Conservation (phyloP, 805 yeast genomes). For the Candida pini region DNA sequence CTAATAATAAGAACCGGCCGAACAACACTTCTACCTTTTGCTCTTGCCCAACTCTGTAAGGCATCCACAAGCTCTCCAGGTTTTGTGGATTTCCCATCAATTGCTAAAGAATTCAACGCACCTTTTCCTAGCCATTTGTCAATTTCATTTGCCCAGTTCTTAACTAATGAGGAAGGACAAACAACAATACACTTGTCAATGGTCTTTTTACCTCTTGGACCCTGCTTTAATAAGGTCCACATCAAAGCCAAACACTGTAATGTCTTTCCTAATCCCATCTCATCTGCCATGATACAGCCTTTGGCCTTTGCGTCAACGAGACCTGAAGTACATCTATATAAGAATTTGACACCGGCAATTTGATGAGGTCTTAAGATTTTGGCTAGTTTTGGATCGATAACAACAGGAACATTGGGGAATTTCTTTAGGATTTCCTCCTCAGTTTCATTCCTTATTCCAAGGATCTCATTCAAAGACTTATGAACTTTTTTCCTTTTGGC, state of each 20-base stretch:
- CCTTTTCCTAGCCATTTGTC: constrained; percentile 94
- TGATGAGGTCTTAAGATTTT: constrained; percentile 93
- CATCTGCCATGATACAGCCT: constrained; percentile 98
- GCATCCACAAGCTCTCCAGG: constrained; percentile 62
- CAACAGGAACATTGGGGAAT: constrained; percentile 89
- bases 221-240: constrained; percentile 89
- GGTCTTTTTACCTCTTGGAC: constrained; percentile 78
- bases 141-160: constrained; percentile 96
- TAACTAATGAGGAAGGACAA: constrained; percentile 89
- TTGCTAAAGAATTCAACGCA: constrained; percentile 79
- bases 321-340: constrained; percentile 89
- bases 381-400: constrained; percentile 83
- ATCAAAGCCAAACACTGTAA: constrained; percentile 81
- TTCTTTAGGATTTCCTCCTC: constrained; percentile 40
- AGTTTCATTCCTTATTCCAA: constrained; percentile 60
- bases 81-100: constrained; percentile 84
- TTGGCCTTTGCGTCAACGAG: constrained; percentile 74
- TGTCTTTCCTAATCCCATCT: constrained; percentile 93
- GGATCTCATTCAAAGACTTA: constrained; percentile 68
- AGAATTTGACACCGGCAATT: constrained; percentile 87
- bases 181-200: constrained; percentile 89
- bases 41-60: constrained; percentile 78
- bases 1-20: constrained; percentile 92
- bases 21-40: constrained; percentile 81
- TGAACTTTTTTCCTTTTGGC: constrained; percentile 40